Percentiles rank a stretch among this genome's conserved stretches.
These are phyloP conservation scores for Populus hybrid DNA, from an alignment of 441 rosid species.

Conservation along the genomic window DNA sequence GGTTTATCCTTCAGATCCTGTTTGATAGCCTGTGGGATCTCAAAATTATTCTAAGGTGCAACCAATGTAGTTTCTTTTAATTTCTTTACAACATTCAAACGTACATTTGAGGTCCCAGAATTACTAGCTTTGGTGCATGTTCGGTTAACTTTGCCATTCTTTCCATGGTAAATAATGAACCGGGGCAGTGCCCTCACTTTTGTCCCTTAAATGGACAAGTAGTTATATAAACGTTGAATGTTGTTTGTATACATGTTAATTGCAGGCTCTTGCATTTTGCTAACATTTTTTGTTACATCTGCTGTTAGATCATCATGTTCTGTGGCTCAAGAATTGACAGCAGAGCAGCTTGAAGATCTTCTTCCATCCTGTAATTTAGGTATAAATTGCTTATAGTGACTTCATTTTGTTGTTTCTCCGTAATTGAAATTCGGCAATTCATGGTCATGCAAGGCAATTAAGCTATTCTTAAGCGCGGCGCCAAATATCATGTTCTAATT, in stretches of 20 bases:
- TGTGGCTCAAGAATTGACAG: conserved; percentile 51
- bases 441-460: background rate
- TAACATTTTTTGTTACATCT: conserved; percentile 11
- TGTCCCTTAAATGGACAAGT: background rate
- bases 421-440: background rate
- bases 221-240: background rate
- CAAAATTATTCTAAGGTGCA: conserved; percentile 5
- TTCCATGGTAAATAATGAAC: conserved; percentile 3
- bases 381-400: conserved; percentile 26
- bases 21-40: background rate
- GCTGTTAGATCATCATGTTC: conserved; percentile 59
- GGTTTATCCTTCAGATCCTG: background rate
- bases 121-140: background rate
- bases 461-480: background rate
- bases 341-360: conserved; percentile 62
- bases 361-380: conserved; percentile 50
- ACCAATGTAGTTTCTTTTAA: background rate
- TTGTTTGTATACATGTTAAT: background rate
- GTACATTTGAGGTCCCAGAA: background rate
- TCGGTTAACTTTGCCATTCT: background rate
- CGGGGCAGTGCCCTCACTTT: background rate
- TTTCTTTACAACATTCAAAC: background rate
- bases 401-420: conserved; percentile 3
- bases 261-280: background rate
- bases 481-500: conserved; percentile 3